A percentile compares a stretch with the other conserved stretches of the same genome.
phyloP scores from a whole-genome alignment of 805 yeast genomes.

The Nakazawaea siamensis region DNA sequence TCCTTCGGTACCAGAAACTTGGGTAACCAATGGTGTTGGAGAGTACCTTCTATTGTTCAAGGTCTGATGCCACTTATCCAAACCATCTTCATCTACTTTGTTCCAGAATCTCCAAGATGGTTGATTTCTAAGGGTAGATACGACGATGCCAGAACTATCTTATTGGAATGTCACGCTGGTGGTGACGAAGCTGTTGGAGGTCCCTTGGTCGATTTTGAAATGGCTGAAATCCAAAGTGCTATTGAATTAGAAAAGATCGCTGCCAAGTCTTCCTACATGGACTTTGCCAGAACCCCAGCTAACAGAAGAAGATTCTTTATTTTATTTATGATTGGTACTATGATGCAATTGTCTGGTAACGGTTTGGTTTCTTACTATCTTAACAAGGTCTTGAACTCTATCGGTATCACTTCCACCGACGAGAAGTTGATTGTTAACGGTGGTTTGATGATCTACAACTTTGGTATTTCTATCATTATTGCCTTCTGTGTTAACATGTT shows the following conservation, averaged over 20 bases:
- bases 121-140: constrained; percentile 26
- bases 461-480: constrained; percentile 23
- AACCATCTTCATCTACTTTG: constrained; percentile 22
- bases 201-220: constrained; percentile 26
- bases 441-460: constrained; percentile 39
- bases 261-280: constrained; percentile 24
- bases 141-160: constrained; percentile 26
- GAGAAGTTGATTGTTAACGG: constrained; percentile 43
- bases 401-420: constrained; percentile 40
- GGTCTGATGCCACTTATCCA: constrained; percentile 38
- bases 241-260: constrained; percentile 27
- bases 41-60: constrained; percentile 46
- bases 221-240: constrained; percentile 28
- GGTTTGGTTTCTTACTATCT: constrained; percentile 40
- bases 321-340: constrained; percentile 20
- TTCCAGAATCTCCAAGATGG: constrained; percentile 40
- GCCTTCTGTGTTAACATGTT: constrained; percentile 21
- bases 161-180: constrained; percentile 29
- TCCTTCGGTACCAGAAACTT: constrained; percentile 31
- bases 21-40: constrained; percentile 35
- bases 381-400: constrained; percentile 40
- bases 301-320: constrained; percentile 30
- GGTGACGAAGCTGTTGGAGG: constrained; percentile 18
- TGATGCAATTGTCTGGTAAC: constrained; percentile 36
- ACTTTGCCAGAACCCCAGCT: constrained; percentile 26